Conservation (phyloP, 192 early-diverging fungal genomes). For the Mortierella alpina region DNA sequence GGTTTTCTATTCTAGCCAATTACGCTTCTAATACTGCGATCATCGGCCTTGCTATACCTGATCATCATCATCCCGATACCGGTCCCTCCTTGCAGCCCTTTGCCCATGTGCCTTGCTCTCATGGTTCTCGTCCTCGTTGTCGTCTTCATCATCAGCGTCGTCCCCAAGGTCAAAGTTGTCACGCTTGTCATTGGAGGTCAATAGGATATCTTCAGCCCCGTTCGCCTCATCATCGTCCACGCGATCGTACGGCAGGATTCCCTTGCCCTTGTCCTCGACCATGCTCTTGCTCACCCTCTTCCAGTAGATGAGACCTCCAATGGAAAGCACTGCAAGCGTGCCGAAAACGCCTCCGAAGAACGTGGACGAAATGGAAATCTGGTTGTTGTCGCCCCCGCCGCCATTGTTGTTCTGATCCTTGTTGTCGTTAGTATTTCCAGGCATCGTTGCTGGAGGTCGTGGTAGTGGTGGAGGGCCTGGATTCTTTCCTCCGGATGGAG, state of each 20-base stretch:
- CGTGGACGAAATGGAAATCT: background rate
- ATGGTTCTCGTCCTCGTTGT: background rate
- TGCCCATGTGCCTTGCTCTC: background rate
- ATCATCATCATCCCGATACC: slow-evolving; percentile 2
- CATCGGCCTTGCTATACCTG: background rate
- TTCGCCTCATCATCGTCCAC: background rate
- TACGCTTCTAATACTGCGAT: background rate
- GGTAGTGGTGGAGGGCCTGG: background rate
- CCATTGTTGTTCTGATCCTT: background rate
- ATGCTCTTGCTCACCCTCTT: slow-evolving; percentile 19
- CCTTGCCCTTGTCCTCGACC: slow-evolving; percentile 11
- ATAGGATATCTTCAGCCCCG: slow-evolving; percentile 21
- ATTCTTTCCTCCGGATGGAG: background rate
- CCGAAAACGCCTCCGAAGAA: slow-evolving; percentile 40
- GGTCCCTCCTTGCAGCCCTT: slow-evolving; percentile 1
- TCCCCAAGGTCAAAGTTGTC: slow-evolving; percentile 26
- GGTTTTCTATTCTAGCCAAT: no score
- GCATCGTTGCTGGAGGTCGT: background rate
- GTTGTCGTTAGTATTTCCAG: background rate
- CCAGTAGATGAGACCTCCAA: slow-evolving; percentile 39
- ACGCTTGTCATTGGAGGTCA: slow-evolving; percentile 20
- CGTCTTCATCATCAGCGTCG: slow-evolving; percentile 29
- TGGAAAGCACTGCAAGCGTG: slow-evolving; percentile 9
- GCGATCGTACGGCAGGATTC: slow-evolving; percentile 26
- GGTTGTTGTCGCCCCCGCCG: background rate